phyloP scores from a whole-genome alignment of 192 early-diverging fungal species.

The Mortierella claussenii region DNA sequence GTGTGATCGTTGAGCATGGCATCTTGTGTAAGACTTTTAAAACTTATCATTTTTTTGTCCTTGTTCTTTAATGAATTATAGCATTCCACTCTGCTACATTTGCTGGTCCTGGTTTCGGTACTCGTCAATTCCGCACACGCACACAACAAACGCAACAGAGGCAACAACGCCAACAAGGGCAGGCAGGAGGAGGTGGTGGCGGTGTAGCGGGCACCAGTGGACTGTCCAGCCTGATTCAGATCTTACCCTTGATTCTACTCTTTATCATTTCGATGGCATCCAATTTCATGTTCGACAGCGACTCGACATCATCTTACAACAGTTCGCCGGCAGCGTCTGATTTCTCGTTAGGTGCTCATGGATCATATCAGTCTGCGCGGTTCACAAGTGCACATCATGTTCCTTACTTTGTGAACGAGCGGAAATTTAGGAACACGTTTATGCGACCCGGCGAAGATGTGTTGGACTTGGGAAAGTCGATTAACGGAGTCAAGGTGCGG shows the following conservation, averaged over 20 bases:
- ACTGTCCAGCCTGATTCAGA: constrained; percentile 67
- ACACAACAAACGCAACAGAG: constrained; percentile 28
- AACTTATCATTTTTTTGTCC: constrained; percentile 23
- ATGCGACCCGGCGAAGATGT: constrained; percentile 12
- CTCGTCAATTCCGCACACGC: constrained; percentile 42
- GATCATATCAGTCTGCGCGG: constrained; percentile 61
- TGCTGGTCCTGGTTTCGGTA: constrained; percentile 74
- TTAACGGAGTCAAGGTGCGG: constrained; percentile 21
- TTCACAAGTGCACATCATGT: constrained; percentile 71
- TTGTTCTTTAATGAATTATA: constrained; percentile 26
- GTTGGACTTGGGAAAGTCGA: constrained; percentile 2
- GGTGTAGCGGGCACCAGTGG: constrained; percentile 50
- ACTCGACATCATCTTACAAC: neutral
- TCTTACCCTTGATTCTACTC: constrained; percentile 83
- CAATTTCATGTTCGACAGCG: constrained; percentile 58
- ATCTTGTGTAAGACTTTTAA: constrained; percentile 30
- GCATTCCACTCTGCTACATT: constrained; percentile 67
- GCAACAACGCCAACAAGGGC: constrained; percentile 33
- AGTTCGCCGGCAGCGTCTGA: constrained; percentile 31
- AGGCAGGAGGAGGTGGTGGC: constrained; percentile 27
- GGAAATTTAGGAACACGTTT: constrained; percentile 42
- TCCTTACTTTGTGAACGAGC: constrained; percentile 82
- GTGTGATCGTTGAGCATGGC: neutral
- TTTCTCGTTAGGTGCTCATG: constrained; percentile 72
- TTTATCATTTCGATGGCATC: constrained; percentile 82